Evolutionary conservation across 2,329 filamentous ascomycete genomes (phyloP).

Genomic region (Hypoxylon sp.): DNA sequence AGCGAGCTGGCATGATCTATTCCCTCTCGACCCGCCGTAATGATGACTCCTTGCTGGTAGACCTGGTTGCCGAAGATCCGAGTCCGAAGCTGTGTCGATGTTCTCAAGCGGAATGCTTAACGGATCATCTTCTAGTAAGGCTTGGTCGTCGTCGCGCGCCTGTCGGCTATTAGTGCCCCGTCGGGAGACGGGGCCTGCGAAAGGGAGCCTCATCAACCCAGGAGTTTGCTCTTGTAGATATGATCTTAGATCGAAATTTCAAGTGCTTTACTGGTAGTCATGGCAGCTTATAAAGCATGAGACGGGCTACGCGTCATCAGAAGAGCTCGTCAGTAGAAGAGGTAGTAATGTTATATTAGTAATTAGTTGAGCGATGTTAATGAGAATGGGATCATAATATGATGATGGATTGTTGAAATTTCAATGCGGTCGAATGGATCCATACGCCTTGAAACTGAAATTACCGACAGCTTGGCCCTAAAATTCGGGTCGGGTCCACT

Average conservation of each 20-base stretch:
- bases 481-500: slow-evolving; percentile 22
- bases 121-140: slow-evolving; percentile 45
- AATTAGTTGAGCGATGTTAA: neutral
- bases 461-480: slow-evolving; percentile 2
- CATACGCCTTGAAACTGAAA: neutral
- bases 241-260: slow-evolving; percentile 11
- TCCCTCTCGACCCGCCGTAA: slow-evolving; percentile 8
- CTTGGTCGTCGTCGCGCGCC: slow-evolving; percentile 37
- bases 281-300: neutral
- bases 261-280: neutral
- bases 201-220: slow-evolving; percentile 18
- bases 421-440: no score
- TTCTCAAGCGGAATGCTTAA: slow-evolving; percentile 44
- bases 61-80: slow-evolving; percentile 7
- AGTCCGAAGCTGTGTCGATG: slow-evolving; percentile 18
- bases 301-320: neutral
- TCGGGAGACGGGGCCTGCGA: slow-evolving; percentile 26
- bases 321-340: neutral
- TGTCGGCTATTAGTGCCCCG: slow-evolving; percentile 5
- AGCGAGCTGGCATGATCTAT: slow-evolving; percentile 21
- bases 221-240: slow-evolving; percentile 23
- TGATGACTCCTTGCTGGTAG: slow-evolving; percentile 9
- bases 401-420: slow-evolving; percentile 9
- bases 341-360: slow-evolving; percentile 1
- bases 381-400: neutral